Percentiles rank a stretch among this genome's conserved stretches.
phyloP scores from a whole-genome alignment of 345 rosid species.

The Acer saccharum region DNA sequence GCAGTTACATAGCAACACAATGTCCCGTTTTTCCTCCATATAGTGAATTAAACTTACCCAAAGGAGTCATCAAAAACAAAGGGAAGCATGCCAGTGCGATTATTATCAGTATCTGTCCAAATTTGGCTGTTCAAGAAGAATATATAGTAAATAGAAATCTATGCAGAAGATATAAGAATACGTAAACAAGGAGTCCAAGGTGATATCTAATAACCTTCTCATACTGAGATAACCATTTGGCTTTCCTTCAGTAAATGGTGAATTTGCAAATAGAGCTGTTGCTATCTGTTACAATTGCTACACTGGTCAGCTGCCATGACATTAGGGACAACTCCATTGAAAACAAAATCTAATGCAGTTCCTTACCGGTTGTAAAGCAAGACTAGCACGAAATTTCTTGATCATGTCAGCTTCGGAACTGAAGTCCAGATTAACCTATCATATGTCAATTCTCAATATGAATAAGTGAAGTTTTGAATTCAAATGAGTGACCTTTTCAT shows the following conservation, averaged over 20 bases:
- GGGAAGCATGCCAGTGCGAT: constrained; percentile 95
- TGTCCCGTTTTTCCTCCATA: neutral
- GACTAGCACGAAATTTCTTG: constrained; percentile 90
- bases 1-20: too few relatives aligned
- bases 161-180: constrained; percentile 6
- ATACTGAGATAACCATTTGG: constrained; percentile 97
- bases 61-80: constrained; percentile 91
- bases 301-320: constrained; percentile 33
- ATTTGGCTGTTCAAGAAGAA: constrained; percentile 68
- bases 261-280: constrained; percentile 95
- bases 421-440: constrained; percentile 95
- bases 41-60: constrained; percentile 59
- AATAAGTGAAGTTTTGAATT: neutral
- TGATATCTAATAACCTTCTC: constrained; percentile 66
- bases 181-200: neutral
- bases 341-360: constrained; percentile 20
- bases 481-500: neutral
- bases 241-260: constrained; percentile 97
- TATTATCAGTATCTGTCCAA: constrained; percentile 92
- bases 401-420: constrained; percentile 98
- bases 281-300: constrained; percentile 72
- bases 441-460: constrained; percentile 17
- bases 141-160: constrained; percentile 19
- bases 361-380: constrained; percentile 85
- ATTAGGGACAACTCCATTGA: constrained; percentile 21